Conservation (phyloP, 2,329 filamentous ascomycete species). For the Leptographium wingfieldii region DNA sequence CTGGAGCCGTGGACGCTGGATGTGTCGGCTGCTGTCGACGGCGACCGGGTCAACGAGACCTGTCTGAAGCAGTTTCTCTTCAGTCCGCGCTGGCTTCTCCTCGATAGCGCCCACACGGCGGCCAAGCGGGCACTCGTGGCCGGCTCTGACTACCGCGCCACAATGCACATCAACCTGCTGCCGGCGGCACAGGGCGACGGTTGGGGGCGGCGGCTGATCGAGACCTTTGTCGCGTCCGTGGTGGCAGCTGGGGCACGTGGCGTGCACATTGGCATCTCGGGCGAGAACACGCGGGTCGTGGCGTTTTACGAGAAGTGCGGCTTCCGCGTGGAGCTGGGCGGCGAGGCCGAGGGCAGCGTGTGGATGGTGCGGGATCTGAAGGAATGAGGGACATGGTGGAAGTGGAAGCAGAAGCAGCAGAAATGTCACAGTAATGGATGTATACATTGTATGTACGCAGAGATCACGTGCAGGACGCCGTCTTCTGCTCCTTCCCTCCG, state of each 20-base stretch:
- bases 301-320: constrained; percentile 34
- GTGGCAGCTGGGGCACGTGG: constrained; percentile 17
- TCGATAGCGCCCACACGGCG: constrained; percentile 17
- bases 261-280: constrained; percentile 30
- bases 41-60: constrained; percentile 17
- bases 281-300: constrained; percentile 34
- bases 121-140: constrained; percentile 22
- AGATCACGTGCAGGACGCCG: neutral
- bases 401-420: neutral
- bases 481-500: neutral
- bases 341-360: constrained; percentile 21
- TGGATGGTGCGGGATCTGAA: constrained; percentile 29
- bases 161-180: constrained; percentile 38
- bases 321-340: constrained; percentile 26
- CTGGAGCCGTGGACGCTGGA: constrained; percentile 20
- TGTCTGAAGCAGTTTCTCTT: constrained; percentile 30
- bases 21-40: neutral
- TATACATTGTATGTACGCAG: neutral
- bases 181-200: constrained; percentile 27
- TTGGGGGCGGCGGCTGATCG: constrained; percentile 31
- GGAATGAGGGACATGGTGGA: too few relatives aligned
- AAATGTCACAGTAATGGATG: neutral
- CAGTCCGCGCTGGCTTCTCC: constrained; percentile 26
- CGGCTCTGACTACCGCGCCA: constrained; percentile 22
- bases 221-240: constrained; percentile 27